Percentiles rank a stretch among this genome's conserved stretches.
phyloP scores from a whole-genome alignment of 179 eudicot genomes.

The Amaranthus tricolor region DNA sequence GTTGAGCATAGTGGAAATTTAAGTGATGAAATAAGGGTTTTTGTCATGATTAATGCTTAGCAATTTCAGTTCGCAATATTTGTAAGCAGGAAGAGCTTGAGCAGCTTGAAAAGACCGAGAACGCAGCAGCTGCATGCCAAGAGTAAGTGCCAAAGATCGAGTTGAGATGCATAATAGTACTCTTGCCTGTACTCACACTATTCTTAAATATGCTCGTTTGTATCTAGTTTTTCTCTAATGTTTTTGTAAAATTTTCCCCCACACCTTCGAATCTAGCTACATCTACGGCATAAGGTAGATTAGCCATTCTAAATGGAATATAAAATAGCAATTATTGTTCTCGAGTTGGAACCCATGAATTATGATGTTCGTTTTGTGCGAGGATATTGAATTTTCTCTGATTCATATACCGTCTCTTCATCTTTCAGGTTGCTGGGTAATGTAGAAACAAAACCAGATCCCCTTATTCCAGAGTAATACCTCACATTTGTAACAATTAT shows the following conservation, averaged over 20 bases:
- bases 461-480: constrained; percentile 59
- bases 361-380: neutral
- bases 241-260: no score
- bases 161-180: neutral
- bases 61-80: constrained; percentile 14
- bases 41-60: constrained; percentile 13
- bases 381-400: neutral
- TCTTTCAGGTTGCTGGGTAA: constrained; percentile 37
- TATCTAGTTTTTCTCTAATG: neutral
- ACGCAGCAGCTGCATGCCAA: constrained; percentile 16
- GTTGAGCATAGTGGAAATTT: neutral
- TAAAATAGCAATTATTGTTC: no score
- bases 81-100: constrained; percentile 28
- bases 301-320: no score
- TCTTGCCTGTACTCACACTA: neutral
- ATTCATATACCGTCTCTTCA: neutral
- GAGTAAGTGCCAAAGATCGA: constrained; percentile 12
- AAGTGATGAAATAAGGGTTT: constrained; percentile 1
- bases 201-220: neutral
- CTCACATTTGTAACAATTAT: neutral
- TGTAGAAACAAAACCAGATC: constrained; percentile 70
- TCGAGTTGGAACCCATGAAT: neutral
- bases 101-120: constrained; percentile 20
- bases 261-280: no score
- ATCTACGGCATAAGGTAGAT: no score